Evolutionary conservation across 1,284 basidiomycete genomes (phyloP).

Genomic region (Trichosporon sp.): DNA sequence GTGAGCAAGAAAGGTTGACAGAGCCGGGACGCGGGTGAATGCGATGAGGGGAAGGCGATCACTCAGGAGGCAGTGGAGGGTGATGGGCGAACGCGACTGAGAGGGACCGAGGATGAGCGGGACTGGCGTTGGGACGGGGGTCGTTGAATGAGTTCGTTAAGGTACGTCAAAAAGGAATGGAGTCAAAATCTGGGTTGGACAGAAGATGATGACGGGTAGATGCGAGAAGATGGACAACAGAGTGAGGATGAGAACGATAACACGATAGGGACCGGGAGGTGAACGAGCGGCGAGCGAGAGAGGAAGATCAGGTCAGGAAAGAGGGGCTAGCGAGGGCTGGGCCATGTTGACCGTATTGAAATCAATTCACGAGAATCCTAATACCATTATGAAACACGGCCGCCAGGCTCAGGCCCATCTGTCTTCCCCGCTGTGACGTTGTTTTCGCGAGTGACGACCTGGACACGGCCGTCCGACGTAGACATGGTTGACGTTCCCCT

Average conservation of each 20-base stretch:
- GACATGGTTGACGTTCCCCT: background rate
- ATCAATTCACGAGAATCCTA: background rate
- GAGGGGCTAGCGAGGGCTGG: background rate
- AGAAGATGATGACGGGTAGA: background rate
- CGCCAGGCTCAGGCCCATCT: background rate
- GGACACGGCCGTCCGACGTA: background rate
- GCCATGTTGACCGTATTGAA: background rate
- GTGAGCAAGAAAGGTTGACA: background rate
- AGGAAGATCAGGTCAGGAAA: background rate
- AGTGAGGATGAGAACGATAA: background rate
- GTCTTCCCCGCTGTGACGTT: background rate
- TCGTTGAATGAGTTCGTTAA: constrained; percentile 7
- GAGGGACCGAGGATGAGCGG: constrained; percentile 6
- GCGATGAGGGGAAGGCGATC: constrained; percentile 17
- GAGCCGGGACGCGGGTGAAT: background rate
- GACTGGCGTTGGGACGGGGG: background rate
- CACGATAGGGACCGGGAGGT: constrained; percentile 4
- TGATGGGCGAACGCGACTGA: constrained; percentile 9
- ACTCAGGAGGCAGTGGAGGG: constrained; percentile 14
- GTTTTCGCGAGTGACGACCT: background rate
- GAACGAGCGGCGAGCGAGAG: background rate
- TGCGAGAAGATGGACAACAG: background rate
- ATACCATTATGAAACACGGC: constrained; percentile 7
- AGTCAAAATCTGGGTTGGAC: background rate
- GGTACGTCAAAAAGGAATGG: constrained; percentile 17